phyloP scores from a whole-genome alignment of 2,329 filamentous ascomycete species.

The Neonectria neomacrospora region DNA sequence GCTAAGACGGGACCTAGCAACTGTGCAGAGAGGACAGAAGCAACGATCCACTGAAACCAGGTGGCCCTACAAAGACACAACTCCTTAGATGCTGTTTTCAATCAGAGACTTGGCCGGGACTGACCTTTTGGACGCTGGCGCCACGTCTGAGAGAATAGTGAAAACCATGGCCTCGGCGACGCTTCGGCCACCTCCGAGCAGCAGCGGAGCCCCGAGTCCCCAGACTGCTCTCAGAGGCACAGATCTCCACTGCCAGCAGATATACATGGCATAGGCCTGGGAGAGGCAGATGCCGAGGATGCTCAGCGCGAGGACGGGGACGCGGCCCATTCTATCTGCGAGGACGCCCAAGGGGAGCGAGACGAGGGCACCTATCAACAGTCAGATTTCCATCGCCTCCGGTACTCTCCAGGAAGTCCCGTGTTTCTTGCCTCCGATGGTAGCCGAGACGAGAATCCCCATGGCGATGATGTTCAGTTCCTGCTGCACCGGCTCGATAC shows the following conservation, averaged over 20 bases:
- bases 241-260: conserved; percentile 34
- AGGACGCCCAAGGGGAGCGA: conserved; percentile 38
- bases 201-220: conserved; percentile 35
- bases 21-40: conserved; percentile 37
- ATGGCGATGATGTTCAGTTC: conserved; percentile 36
- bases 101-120: not conserved
- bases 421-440: conserved; percentile 29
- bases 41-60: conserved; percentile 42
- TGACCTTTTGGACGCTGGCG: conserved; percentile 32
- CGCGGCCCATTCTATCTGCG: conserved; percentile 38
- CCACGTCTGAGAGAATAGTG: conserved; percentile 39
- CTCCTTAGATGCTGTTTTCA: not conserved
- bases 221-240: conserved; percentile 42
- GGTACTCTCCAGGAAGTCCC: not conserved
- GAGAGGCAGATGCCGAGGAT: conserved; percentile 40
- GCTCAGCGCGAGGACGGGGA: conserved; percentile 41
- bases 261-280: conserved; percentile 35
- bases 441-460: conserved; percentile 38
- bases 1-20: conserved; percentile 37
- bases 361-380: conserved; percentile 34
- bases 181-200: conserved; percentile 42
- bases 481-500: conserved; percentile 34
- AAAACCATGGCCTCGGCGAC: conserved; percentile 46
- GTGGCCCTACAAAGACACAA: conserved; percentile 29
- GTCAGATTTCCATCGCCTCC: conserved; percentile 8